Base-by-base conservation (phyloP, 257 asterid species). In the Ocimum tenuiflorum region DNA sequence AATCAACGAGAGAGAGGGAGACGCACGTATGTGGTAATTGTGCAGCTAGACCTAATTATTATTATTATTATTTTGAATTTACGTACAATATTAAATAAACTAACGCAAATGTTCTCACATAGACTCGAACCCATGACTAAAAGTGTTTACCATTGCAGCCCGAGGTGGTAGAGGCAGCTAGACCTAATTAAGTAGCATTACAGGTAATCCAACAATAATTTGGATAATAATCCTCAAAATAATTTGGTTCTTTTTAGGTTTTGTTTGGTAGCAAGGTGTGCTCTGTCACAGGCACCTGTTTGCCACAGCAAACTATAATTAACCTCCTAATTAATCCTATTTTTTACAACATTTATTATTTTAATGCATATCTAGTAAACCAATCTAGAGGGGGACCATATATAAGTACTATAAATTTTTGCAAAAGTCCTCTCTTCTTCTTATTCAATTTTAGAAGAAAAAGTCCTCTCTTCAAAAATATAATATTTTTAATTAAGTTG, bases 211-310 rank as follows among this genome's bases (percentile, higher is more conserved):
- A 71, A 60, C 72, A 66, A 41, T 74, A 65, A 63, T 63, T 72
- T 60, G 42, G 65, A 71, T 60, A 58, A 49, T 7, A 24, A 43
- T 23, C 73, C 58, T 49, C 57, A 46, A 74, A 67, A 23, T 67
- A 67, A 23, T 67, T 68, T 65, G 74, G 78, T 72, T 67, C 75
- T 63, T 79, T 76, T 67, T 79, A 79, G 81, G 84, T 72, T 69
- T 75, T 43, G 81, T 79, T 79, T 75, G 84, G 84, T 79, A 70
- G 77, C 79, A 38, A 38, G 17, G 69, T 29, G 56, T 72, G 65
- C 74, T 49, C 80, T 67, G 60, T 76, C 69, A 59, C 73, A 55
- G 76, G 49, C 61, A 71, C 36, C 69, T 62, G 68, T 70, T 64
- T 50, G 39, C 41, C 64, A 22, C 42, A 45, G 31, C 51, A 31